Evolutionary conservation across 2,329 filamentous ascomycete species (phyloP).

Genomic region (Trichoderma guizhouense): DNA sequence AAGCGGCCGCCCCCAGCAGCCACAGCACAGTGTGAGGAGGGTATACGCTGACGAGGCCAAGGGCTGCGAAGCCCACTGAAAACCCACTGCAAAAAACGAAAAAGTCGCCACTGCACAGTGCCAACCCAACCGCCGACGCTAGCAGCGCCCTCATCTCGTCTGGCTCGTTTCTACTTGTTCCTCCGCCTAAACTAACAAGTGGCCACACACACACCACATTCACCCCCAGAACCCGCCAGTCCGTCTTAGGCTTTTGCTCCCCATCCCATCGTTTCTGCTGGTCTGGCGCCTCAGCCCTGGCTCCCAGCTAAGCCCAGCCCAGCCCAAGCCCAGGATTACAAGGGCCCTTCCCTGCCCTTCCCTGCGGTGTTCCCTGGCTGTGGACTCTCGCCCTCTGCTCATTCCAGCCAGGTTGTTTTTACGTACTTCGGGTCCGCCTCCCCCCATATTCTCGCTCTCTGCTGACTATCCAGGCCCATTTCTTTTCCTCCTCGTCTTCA

Average conservation of each 20-base stretch:
- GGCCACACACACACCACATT: not conserved
- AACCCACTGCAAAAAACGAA: not conserved
- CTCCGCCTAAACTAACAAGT: not conserved
- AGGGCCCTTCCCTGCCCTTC: constrained; percentile 6
- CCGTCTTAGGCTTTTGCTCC: not conserved
- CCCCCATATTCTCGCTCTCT: not conserved
- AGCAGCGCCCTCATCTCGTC: not conserved
- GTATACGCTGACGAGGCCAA: not conserved
- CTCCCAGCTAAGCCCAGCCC: not conserved
- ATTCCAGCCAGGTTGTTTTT: constrained; percentile 9
- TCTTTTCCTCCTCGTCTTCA: constrained; percentile 7
- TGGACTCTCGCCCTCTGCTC: constrained; percentile 3
- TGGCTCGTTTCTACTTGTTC: not conserved
- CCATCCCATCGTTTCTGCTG: not conserved
- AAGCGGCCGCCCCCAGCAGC: not conserved
- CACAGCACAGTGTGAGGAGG: not conserved
- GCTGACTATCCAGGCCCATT: constrained; percentile 11
- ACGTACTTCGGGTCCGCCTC: constrained; percentile 14
- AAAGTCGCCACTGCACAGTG: constrained; percentile 2
- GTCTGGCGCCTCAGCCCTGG: constrained; percentile 4
- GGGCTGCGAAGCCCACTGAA: not conserved
- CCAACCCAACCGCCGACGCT: not conserved
- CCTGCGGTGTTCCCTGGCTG: not conserved
- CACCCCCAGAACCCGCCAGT: not conserved
- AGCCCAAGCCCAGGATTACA: constrained; percentile 4